Percentiles rank a stretch among this genome's conserved stretches.
These are phyloP conservation scores for Ustilago bromivora DNA, from an alignment of 1,284 basidiomycete species.

Conservation along the genomic window DNA sequence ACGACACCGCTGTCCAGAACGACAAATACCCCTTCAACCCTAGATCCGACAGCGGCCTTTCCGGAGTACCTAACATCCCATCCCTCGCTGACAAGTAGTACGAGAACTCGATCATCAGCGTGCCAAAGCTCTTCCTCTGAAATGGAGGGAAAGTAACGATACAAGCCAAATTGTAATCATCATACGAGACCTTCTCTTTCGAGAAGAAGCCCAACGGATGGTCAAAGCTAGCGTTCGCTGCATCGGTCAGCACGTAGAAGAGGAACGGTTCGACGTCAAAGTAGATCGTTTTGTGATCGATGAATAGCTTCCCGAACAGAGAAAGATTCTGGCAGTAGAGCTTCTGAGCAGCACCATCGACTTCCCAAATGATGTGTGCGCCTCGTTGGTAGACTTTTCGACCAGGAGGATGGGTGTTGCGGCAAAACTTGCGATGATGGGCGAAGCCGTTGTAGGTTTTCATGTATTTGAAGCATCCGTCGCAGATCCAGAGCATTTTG, in stretches of 20 bases:
- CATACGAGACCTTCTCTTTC: constrained; percentile 95
- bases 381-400: constrained; percentile 89
- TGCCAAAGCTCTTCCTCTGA: constrained; percentile 89
- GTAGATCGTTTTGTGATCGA: constrained; percentile 96
- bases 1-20: constrained; percentile 87
- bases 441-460: constrained; percentile 55
- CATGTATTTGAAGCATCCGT: constrained; percentile 98
- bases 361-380: constrained; percentile 92
- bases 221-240: constrained; percentile 77
- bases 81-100: constrained; percentile 87
- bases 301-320: constrained; percentile 97
- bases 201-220: constrained; percentile 95
- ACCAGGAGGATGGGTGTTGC: constrained; percentile 83
- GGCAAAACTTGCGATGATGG: constrained; percentile 76
- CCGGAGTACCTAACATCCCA: constrained; percentile 88
- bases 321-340: constrained; percentile 95
- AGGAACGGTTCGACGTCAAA: constrained; percentile 81
- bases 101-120: constrained; percentile 97
- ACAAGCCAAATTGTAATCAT: constrained; percentile 96
- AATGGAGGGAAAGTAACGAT: constrained; percentile 95
- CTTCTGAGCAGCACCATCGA: constrained; percentile 85
- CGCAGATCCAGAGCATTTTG: constrained; percentile 77
- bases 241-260: constrained; percentile 94
- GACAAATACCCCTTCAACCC: constrained; percentile 90
- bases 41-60: constrained; percentile 92